Percentiles rank a stretch among this genome's conserved stretches.
These are phyloP conservation scores for Galerina marginata DNA, from an alignment of 768 basidiomycete genomes.

Conservation along the genomic window DNA sequence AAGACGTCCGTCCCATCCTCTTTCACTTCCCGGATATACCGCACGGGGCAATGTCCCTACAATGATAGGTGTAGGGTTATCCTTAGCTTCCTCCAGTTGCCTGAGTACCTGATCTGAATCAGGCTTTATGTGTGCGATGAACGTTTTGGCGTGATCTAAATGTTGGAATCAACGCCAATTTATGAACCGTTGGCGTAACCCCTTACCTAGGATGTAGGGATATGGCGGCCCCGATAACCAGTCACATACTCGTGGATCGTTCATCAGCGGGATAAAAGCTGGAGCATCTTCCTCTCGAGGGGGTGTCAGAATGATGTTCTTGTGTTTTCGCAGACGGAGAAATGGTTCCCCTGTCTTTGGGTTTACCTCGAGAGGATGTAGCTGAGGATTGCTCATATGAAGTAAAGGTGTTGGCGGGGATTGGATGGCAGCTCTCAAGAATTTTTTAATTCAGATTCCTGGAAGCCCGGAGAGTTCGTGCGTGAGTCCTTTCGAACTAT, in stretches of 20 bases:
- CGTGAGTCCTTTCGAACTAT: not conserved
- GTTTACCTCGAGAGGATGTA: constrained; percentile 39
- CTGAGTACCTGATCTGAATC: constrained; percentile 35
- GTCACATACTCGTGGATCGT: constrained; percentile 52
- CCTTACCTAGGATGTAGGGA: constrained; percentile 53
- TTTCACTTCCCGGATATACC: constrained; percentile 55
- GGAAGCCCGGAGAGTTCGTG: no score
- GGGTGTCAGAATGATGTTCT: constrained; percentile 64
- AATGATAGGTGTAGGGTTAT: constrained; percentile 30
- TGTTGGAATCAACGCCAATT: not conserved
- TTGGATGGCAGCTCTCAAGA: no score
- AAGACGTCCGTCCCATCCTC: constrained; percentile 61
- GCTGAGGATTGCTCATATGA: constrained; percentile 18
- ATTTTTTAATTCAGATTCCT: no score
- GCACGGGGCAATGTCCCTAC: constrained; percentile 55
- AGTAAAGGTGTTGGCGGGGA: no score
- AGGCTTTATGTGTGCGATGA: constrained; percentile 23
- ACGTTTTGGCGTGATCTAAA: constrained; percentile 38
- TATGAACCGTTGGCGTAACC: not conserved
- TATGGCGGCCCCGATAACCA: constrained; percentile 55
- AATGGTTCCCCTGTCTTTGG: constrained; percentile 46
- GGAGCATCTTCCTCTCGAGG: constrained; percentile 53
- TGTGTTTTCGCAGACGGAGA: constrained; percentile 54
- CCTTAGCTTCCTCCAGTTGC: constrained; percentile 34
- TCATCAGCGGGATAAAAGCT: constrained; percentile 44